Conservation (phyloP, 495 filamentous ascomycete species). For the Aspergillus cavernicola region DNA sequence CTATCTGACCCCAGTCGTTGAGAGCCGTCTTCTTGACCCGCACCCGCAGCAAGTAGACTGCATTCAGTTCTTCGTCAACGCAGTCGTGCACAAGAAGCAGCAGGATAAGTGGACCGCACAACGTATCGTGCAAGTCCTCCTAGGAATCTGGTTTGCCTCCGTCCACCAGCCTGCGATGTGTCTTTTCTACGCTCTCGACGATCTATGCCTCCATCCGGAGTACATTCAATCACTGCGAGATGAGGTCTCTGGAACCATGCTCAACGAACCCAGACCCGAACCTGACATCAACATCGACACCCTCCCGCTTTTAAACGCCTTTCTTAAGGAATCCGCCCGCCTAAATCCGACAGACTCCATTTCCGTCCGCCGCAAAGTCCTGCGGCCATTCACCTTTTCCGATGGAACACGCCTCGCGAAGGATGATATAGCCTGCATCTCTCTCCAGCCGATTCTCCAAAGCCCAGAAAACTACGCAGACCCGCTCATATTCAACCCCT, state of each 20-base stretch:
- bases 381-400: background rate
- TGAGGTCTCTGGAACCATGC: background rate
- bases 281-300: background rate
- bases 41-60: background rate
- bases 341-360: slow-evolving; percentile 6
- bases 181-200: slow-evolving; percentile 7
- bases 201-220: background rate
- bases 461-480: background rate
- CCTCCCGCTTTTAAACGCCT: background rate
- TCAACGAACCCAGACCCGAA: no score
- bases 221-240: background rate
- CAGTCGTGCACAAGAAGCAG: background rate
- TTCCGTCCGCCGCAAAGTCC: background rate
- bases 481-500: background rate
- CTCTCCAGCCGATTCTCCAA: background rate
- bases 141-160: slow-evolving; percentile 6
- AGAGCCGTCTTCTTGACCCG: background rate
- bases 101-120: background rate
- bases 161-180: slow-evolving; percentile 7
- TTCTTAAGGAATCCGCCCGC: slow-evolving; percentile 2
- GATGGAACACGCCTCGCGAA: slow-evolving; percentile 1
- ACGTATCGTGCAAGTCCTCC: background rate
- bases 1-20: background rate
- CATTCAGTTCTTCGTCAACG: slow-evolving; percentile 9
- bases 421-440: slow-evolving; percentile 1